Evolutionary conservation across 1,284 basidiomycete species (phyloP).

Genomic region (Fomes fomentarius): DNA sequence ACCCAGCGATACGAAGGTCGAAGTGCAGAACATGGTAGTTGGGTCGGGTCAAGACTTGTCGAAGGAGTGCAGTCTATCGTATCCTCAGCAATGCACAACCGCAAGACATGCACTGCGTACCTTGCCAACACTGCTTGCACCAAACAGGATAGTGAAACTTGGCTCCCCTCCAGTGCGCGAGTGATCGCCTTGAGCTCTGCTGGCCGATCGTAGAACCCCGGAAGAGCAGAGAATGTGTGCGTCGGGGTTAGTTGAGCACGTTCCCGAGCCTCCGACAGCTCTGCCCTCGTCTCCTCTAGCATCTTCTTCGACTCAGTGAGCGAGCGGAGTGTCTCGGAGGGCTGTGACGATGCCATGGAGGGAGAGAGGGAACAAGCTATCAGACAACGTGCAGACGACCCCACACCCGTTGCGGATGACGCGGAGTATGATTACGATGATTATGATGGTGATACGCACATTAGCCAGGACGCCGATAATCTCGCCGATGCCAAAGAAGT

Average conservation of each 20-base stretch:
- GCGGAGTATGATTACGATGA: background rate
- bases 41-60: constrained; percentile 70
- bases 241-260: constrained; percentile 69
- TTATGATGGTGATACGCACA: constrained; percentile 45
- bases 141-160: constrained; percentile 79
- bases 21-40: constrained; percentile 82
- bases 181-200: constrained; percentile 68
- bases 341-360: constrained; percentile 44
- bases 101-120: constrained; percentile 33
- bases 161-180: constrained; percentile 70
- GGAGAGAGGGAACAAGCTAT: constrained; percentile 12
- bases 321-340: constrained; percentile 75
- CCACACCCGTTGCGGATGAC: background rate
- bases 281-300: constrained; percentile 74
- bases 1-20: constrained; percentile 82
- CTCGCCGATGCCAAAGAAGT: constrained; percentile 80
- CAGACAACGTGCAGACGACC: constrained; percentile 13
- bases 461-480: constrained; percentile 77
- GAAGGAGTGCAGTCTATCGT: constrained; percentile 68
- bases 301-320: constrained; percentile 75
- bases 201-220: constrained; percentile 71
- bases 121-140: constrained; percentile 83
- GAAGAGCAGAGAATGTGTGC: constrained; percentile 77
- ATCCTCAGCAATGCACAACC: background rate
- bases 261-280: constrained; percentile 69